Conservation (phyloP, 805 yeast species). For the Vanderwaltozyma yarrowii region DNA sequence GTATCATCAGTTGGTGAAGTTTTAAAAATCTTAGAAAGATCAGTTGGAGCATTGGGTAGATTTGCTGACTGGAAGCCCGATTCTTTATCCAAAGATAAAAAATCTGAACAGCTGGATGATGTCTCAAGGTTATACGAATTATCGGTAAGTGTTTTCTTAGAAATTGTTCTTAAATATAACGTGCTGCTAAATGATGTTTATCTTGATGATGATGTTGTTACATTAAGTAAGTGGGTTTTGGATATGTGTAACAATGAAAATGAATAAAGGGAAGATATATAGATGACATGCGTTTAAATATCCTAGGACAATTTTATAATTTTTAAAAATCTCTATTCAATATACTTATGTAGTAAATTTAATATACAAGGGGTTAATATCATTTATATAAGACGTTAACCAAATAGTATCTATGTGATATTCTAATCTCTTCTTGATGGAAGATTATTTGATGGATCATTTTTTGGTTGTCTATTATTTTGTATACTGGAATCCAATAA, state of each 20-base stretch:
- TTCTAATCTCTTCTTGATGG: no score
- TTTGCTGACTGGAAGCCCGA: conserved; percentile 26
- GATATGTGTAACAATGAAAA: conserved; percentile 32
- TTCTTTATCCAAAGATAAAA: conserved; percentile 8
- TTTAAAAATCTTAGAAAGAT: conserved; percentile 47
- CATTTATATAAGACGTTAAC: no score
- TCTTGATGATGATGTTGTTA: conserved; percentile 51
- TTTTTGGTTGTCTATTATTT: not conserved
- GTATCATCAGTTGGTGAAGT: conserved; percentile 51
- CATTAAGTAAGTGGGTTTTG: conserved; percentile 62
- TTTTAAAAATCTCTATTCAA: no score
- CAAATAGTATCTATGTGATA: no score
- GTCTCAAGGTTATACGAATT: conserved; percentile 52
- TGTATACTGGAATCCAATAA: conserved; percentile 43
- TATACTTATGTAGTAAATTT: no score
- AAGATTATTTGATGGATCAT: not conserved
- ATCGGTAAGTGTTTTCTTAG: conserved; percentile 52
- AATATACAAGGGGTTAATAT: no score
- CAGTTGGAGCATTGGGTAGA: conserved; percentile 45
- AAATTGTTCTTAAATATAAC: conserved; percentile 54
- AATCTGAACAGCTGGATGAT: conserved; percentile 29
- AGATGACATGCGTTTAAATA: no score
- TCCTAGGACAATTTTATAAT: no score
- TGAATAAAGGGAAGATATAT: not conserved
- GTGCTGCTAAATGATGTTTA: conserved; percentile 53